Conservation (phyloP, 495 filamentous ascomycete genomes). For the Penicillium desertorum region DNA sequence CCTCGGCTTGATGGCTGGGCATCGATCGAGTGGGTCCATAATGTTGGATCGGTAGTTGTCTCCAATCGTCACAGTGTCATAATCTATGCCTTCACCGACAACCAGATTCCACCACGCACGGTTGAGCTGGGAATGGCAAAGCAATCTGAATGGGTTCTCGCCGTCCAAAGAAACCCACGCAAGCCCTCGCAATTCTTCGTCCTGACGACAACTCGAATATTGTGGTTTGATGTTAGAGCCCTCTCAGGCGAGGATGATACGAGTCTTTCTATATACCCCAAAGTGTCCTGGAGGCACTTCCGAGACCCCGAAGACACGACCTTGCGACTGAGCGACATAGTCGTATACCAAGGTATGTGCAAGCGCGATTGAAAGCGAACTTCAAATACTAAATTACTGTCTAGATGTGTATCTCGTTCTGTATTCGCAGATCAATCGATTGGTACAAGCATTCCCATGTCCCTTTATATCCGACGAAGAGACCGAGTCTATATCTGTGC, state of each 20-base stretch:
- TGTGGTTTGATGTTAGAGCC: constrained; percentile 39
- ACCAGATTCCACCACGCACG: constrained; percentile 19
- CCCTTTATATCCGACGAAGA: constrained; percentile 21
- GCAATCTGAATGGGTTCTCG: constrained; percentile 55
- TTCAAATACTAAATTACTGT: constrained; percentile 9
- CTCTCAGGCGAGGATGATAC: constrained; percentile 12
- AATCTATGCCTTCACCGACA: constrained; percentile 36
- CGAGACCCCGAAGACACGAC: constrained; percentile 48
- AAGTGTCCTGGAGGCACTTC: constrained; percentile 46
- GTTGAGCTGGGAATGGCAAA: constrained; percentile 40
- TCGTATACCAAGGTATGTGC: constrained; percentile 33
- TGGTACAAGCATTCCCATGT: constrained; percentile 41
- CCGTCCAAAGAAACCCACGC: constrained; percentile 47
- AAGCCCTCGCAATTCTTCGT: constrained; percentile 54
- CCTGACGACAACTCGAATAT: constrained; percentile 50
- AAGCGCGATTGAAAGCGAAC: not conserved
- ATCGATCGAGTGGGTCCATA: constrained; percentile 49
- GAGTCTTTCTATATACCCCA: constrained; percentile 24
- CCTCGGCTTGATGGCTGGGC: constrained; percentile 52
- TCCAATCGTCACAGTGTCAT: constrained; percentile 45
- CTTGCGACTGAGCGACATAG: constrained; percentile 35
- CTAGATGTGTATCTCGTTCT: constrained; percentile 37
- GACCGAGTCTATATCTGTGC: constrained; percentile 22
- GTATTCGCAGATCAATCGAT: constrained; percentile 44
- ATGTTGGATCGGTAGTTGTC: constrained; percentile 46